phyloP scores from a whole-genome alignment of 2,329 filamentous ascomycete species.

The Sclerotinia trifoliorum region DNA sequence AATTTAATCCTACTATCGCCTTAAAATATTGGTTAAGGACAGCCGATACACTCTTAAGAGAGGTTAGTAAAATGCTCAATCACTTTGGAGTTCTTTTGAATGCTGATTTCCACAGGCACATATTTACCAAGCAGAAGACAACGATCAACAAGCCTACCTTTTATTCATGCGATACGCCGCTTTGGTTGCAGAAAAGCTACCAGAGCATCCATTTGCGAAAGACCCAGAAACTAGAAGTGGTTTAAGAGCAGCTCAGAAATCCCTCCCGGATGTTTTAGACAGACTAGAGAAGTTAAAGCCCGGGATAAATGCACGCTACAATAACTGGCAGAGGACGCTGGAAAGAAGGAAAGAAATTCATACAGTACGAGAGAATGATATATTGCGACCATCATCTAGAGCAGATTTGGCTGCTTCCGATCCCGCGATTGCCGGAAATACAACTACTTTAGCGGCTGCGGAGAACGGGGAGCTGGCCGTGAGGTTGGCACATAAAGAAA shows the following conservation, averaged over 20 bases:
- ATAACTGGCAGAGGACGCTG: constrained; percentile 61
- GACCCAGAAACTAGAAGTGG: constrained; percentile 57
- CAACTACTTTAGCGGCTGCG: constrained; percentile 64
- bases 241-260: constrained; percentile 56
- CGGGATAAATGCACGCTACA: constrained; percentile 67
- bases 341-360: constrained; percentile 41
- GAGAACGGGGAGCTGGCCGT: constrained; percentile 76
- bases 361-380: constrained; percentile 21
- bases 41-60: constrained; percentile 73
- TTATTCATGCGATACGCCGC: constrained; percentile 86
- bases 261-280: constrained; percentile 54
- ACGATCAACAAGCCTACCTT: constrained; percentile 84
- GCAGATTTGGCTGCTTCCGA: constrained; percentile 51
- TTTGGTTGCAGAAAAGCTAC: constrained; percentile 75
- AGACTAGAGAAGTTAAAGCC: constrained; percentile 77
- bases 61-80: constrained; percentile 54
- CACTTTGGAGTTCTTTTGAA: neutral
- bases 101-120: constrained; percentile 57
- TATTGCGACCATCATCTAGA: constrained; percentile 22
- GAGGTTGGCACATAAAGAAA: constrained; percentile 70
- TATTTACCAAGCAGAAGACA: constrained; percentile 81
- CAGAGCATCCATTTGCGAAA: constrained; percentile 72
- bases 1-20: constrained; percentile 74
- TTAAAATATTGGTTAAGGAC: constrained; percentile 81
- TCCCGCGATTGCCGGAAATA: constrained; percentile 57